Percentiles rank a stretch among this genome's conserved stretches.
Evolutionary conservation across 73 alveolate species (phyloP).

Genomic region (Blepharisma stoltei): DNA sequence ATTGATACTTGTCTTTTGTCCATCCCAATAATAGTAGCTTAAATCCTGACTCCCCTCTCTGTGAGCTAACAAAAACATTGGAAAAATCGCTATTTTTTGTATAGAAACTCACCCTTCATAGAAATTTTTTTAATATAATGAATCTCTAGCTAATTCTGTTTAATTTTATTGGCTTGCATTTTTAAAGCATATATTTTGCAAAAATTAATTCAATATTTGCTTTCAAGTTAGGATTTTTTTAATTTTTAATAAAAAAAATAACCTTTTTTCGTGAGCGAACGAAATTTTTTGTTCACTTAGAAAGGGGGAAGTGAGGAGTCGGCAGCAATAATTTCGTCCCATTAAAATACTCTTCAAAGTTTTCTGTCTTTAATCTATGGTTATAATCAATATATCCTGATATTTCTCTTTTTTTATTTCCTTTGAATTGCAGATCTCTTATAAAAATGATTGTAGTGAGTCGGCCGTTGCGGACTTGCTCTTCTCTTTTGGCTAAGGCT

Average conservation of each 20-base stretch:
- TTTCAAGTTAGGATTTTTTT: too few species aligned
- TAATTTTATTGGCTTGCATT: too few species aligned
- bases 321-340: slow-evolving; percentile 90
- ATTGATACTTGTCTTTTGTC: slow-evolving; percentile 81
- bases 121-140: not conserved
- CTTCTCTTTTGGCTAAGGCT: slow-evolving; percentile 80
- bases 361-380: slow-evolving; percentile 91
- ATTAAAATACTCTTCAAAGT: slow-evolving; percentile 90
- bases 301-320: too few species aligned
- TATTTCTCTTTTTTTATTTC: slow-evolving; percentile 68
- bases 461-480: slow-evolving; percentile 89
- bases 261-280: too few species aligned
- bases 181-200: too few species aligned
- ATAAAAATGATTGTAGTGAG: slow-evolving; percentile 94
- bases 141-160: too few species aligned
- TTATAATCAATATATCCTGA: slow-evolving; percentile 96
- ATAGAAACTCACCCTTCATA: too few species aligned
- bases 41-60: too few species aligned
- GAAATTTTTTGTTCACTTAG: too few species aligned
- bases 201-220: not conserved
- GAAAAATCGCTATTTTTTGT: too few species aligned
- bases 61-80: too few species aligned
- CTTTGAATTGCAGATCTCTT: slow-evolving; percentile 69
- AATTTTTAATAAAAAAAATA: too few species aligned
- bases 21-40: slow-evolving; percentile 94